Percentiles rank a stretch among this genome's conserved stretches.
These are phyloP conservation scores for Fraxinus ornus DNA, from an alignment of 305 asterid genomes.

Conservation along the genomic window DNA sequence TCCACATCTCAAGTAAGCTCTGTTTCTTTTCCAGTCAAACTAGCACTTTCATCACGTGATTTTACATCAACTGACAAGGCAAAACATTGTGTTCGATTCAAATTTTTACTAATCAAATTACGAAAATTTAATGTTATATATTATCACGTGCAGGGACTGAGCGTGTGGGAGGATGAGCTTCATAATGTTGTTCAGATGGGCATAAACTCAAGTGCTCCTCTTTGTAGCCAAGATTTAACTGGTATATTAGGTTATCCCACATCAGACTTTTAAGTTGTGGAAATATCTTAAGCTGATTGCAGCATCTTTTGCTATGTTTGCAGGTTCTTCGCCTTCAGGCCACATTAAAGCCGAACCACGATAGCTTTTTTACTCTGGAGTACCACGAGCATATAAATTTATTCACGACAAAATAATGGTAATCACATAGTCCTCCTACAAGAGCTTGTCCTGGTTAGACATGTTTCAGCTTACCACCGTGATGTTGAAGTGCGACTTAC, in stretches of 20 bases:
- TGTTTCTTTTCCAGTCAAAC: not conserved
- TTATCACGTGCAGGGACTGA: constrained; percentile 38
- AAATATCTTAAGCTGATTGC: constrained; percentile 14
- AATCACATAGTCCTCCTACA: constrained; percentile 10
- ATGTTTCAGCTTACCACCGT: not conserved
- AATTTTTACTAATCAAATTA: not conserved
- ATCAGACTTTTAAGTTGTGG: constrained; percentile 1
- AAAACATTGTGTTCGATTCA: not conserved
- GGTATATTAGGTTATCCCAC: constrained; percentile 32
- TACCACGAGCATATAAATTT: constrained; percentile 3
- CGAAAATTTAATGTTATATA: not conserved
- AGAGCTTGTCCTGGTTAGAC: constrained; percentile 11
- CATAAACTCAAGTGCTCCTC: constrained; percentile 48
- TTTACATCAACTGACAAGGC: not conserved
- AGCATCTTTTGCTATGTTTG: not conserved
- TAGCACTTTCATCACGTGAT: not conserved
- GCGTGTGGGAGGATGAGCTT: constrained; percentile 71
- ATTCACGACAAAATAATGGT: not conserved
- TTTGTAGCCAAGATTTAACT: constrained; percentile 52
- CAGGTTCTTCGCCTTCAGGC: constrained; percentile 48
- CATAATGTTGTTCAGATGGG: constrained; percentile 75
- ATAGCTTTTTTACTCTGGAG: constrained; percentile 20
- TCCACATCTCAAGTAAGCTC: constrained; percentile 52
- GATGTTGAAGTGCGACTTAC: not conserved
- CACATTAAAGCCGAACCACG: constrained; percentile 60